These are phyloP conservation scores for Protostelium mycophagum DNA, from an alignment of 78 protist species.

Conservation along the genomic window DNA sequence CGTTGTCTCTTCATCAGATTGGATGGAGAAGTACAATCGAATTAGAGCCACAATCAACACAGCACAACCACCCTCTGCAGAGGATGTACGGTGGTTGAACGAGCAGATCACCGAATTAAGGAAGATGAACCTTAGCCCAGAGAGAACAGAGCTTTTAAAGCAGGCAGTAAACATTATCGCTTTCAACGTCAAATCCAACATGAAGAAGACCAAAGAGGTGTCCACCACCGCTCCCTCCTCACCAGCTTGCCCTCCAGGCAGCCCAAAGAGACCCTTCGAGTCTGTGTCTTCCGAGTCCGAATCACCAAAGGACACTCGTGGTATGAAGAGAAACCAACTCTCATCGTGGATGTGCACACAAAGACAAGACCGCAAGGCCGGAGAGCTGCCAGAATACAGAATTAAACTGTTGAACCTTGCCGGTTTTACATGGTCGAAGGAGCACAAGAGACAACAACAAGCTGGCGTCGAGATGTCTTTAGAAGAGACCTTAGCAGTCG, in stretches of 20 bases:
- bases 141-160: neutral
- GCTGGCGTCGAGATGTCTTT: neutral
- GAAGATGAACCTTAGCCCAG: neutral
- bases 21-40: neutral
- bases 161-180: neutral
- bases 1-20: neutral
- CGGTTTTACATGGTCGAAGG: neutral
- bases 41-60: neutral
- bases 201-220: neutral
- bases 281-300: too few relatives aligned
- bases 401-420: neutral
- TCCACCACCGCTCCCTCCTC: neutral
- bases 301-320: neutral
- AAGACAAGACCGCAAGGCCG: neutral
- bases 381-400: neutral
- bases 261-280: neutral
- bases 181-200: neutral
- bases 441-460: neutral
- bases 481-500: neutral
- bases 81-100: neutral
- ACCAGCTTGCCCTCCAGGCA: neutral
- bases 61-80: neutral
- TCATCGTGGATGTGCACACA: neutral
- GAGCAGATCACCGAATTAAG: neutral
- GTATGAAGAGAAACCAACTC: neutral